Percentiles rank a stretch among this genome's conserved stretches.
These are phyloP conservation scores for Abortiporus biennis DNA, from an alignment of 1,284 basidiomycete species.

Conservation along the genomic window DNA sequence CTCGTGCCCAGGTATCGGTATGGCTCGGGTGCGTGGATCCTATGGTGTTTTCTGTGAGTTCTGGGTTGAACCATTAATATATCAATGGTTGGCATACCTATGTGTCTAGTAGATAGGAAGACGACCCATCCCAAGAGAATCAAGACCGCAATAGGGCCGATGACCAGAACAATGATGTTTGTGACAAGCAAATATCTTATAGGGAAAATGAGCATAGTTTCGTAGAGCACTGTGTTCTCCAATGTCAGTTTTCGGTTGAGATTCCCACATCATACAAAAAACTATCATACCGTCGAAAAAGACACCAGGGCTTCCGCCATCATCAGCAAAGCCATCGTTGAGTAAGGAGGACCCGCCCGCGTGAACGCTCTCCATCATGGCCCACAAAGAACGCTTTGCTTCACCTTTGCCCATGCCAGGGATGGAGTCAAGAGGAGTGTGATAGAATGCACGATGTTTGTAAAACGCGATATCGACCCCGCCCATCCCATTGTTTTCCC, in stretches of 20 bases:
- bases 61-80: background rate
- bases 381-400: constrained; percentile 53
- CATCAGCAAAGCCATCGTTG: constrained; percentile 29
- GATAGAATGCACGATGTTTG: constrained; percentile 58
- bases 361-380: constrained; percentile 61
- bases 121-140: constrained; percentile 32
- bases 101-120: constrained; percentile 14
- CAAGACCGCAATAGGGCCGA: constrained; percentile 51
- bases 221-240: constrained; percentile 59
- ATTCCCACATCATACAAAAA: too few relatives aligned
- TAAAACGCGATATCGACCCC: constrained; percentile 74
- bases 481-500: constrained; percentile 37
- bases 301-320: constrained; percentile 33
- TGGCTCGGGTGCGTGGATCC: constrained; percentile 2
- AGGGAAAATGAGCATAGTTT: constrained; percentile 46
- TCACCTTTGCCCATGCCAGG: constrained; percentile 41
- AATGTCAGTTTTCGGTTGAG: too few relatives aligned
- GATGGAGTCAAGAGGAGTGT: constrained; percentile 62
- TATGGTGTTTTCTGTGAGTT: background rate
- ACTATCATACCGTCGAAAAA: constrained; percentile 76
- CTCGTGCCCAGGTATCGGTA: constrained; percentile 8
- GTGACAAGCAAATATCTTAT: constrained; percentile 42
- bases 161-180: constrained; percentile 54
- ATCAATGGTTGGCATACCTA: constrained; percentile 8
- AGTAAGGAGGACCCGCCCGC: constrained; percentile 50